Conservation (phyloP, 1,284 basidiomycete species). For the Papiliotrema terrestris region DNA sequence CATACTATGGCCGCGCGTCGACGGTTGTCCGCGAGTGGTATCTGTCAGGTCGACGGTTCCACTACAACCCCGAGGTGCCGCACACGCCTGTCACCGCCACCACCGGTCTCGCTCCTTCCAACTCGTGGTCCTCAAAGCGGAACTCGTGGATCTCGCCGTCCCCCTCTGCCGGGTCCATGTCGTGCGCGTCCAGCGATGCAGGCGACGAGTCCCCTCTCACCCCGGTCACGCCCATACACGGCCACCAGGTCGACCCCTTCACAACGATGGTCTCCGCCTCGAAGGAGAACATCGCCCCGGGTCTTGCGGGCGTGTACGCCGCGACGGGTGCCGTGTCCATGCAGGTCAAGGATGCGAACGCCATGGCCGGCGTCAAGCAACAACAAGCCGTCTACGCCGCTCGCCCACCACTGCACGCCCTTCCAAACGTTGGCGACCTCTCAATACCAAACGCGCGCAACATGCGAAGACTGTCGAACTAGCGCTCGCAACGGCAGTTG, state of each 20-base stretch:
- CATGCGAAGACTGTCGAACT: neutral
- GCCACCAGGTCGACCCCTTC: conserved; percentile 29
- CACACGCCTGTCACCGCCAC: conserved; percentile 31
- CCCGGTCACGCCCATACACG: conserved; percentile 45
- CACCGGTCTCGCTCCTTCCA: conserved; percentile 33
- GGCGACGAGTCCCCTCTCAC: conserved; percentile 47
- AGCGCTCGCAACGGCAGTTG: neutral
- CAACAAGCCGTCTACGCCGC: neutral
- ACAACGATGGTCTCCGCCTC: conserved; percentile 17
- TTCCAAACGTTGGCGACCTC: conserved; percentile 3
- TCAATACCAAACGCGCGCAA: conserved; percentile 3
- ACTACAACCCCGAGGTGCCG: conserved; percentile 37
- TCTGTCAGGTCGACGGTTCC: conserved; percentile 52
- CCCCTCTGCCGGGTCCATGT: conserved; percentile 34
- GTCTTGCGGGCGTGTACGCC: conserved; percentile 13
- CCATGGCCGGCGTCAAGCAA: too few species aligned
- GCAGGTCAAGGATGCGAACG: neutral
- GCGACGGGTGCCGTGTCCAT: conserved; percentile 5
- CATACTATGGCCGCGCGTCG: conserved; percentile 91
- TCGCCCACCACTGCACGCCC: neutral
- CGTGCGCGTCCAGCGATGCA: conserved; percentile 45
- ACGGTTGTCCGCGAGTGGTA: conserved; percentile 90
- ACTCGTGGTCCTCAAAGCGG: conserved; percentile 34
- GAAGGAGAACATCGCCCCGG: conserved; percentile 46
- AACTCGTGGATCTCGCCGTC: conserved; percentile 36